Evolutionary conservation across 2,329 filamentous ascomycete species (phyloP).

Genomic region (Aspergillus sp.): DNA sequence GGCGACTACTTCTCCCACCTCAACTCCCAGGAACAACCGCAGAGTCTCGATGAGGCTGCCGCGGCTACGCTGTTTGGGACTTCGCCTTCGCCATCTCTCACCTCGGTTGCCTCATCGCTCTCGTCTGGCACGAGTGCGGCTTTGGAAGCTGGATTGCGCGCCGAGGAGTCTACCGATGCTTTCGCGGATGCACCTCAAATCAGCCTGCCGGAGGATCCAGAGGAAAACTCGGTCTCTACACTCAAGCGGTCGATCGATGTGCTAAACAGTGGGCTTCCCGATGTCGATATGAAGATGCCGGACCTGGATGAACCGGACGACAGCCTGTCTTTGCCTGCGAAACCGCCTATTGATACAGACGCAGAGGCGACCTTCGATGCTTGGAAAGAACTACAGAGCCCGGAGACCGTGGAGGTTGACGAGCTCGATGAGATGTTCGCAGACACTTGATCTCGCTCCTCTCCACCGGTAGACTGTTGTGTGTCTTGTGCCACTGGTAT

Average conservation of each 20-base stretch:
- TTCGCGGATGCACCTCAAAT: slow-evolving; percentile 20
- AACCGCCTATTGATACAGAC: slow-evolving; percentile 17
- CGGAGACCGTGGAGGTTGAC: slow-evolving; percentile 83
- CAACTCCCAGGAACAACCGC: slow-evolving; percentile 15
- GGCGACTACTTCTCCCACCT: slow-evolving; percentile 28
- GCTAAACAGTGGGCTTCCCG: slow-evolving; percentile 28
- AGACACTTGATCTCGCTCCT: slow-evolving; percentile 47
- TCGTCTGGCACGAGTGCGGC: slow-evolving; percentile 33
- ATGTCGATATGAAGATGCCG: slow-evolving; percentile 29
- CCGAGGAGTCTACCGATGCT: slow-evolving; percentile 13
- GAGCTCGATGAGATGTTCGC: slow-evolving; percentile 84
- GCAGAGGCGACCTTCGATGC: slow-evolving; percentile 37
- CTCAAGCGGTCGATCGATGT: slow-evolving; percentile 33
- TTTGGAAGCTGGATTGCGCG: slow-evolving; percentile 23
- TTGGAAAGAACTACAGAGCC: slow-evolving; percentile 59
- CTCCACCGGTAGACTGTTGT: too few species aligned
- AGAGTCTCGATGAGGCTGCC: slow-evolving; percentile 25
- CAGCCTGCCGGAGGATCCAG: slow-evolving; percentile 20
- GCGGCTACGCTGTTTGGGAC: slow-evolving; percentile 30
- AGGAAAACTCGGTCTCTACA: slow-evolving; percentile 19
- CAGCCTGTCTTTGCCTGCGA: slow-evolving; percentile 37
- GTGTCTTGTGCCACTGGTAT: not conserved
- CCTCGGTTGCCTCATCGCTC: slow-evolving; percentile 32
- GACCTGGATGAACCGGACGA: slow-evolving; percentile 23
- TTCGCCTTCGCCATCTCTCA: slow-evolving; percentile 34